These are phyloP conservation scores for Epichloe aotearoae DNA, from an alignment of 2,329 filamentous ascomycete species.

Conservation along the genomic window DNA sequence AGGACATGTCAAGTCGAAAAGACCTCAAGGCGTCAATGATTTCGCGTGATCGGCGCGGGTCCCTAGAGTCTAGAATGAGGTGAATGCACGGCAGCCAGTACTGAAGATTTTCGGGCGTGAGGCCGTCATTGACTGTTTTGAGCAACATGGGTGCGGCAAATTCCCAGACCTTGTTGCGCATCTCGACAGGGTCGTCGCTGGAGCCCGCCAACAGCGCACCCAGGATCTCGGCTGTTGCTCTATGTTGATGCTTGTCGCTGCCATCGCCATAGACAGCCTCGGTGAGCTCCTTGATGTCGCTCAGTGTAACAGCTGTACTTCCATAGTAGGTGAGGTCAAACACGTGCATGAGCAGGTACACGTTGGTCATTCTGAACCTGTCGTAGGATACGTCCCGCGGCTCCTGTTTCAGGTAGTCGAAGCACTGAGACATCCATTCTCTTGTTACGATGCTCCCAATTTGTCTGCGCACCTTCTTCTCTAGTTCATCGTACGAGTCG, in stretches of 20 bases:
- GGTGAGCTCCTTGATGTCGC: constrained; percentile 76
- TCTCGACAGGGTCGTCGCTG: constrained; percentile 60
- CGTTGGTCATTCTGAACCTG: constrained; percentile 78
- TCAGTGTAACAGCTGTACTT: constrained; percentile 63
- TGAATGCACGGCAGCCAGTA: constrained; percentile 96
- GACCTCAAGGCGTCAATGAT: constrained; percentile 69
- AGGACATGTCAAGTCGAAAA: constrained; percentile 86
- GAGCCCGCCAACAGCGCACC: constrained; percentile 73
- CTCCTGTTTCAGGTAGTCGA: constrained; percentile 92
- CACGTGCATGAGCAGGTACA: constrained; percentile 74
- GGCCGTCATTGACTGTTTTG: constrained; percentile 73
- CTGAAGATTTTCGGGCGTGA: constrained; percentile 85
- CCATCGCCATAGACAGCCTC: constrained; percentile 76
- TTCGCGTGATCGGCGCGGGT: constrained; percentile 77
- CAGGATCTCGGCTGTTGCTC: constrained; percentile 86
- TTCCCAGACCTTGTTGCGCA: constrained; percentile 67
- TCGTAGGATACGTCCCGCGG: constrained; percentile 71
- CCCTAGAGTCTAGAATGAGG: constrained; percentile 74
- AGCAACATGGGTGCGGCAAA: constrained; percentile 84
- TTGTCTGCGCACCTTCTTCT: constrained; percentile 58
- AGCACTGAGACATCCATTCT: constrained; percentile 78
- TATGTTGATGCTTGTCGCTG: constrained; percentile 93
- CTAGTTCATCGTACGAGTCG: constrained; percentile 65
- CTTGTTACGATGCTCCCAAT: constrained; percentile 71
- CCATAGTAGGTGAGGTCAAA: constrained; percentile 83